phyloP scores from a whole-genome alignment of 1,284 basidiomycete genomes.

The Pholiota adiposa region DNA sequence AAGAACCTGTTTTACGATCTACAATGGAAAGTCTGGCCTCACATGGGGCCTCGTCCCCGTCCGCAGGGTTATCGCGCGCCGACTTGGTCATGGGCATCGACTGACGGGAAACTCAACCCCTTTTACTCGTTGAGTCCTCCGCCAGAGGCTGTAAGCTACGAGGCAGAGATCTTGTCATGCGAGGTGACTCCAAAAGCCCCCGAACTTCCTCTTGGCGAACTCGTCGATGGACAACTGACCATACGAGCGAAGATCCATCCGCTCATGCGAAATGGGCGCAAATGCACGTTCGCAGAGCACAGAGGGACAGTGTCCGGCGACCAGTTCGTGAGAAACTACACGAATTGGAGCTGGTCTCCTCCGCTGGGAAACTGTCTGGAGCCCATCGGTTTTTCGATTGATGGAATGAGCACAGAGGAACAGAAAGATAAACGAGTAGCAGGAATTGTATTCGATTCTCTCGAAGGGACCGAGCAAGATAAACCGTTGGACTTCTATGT shows the following conservation, averaged over 20 bases:
- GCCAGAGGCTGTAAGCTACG: conserved; percentile 4
- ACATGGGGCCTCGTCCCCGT: conserved; percentile 6
- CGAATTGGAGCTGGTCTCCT: conserved; percentile 4
- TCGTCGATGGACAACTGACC: not conserved
- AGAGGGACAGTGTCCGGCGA: not conserved
- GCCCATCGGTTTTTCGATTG: not conserved
- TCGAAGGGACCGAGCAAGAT: conserved; percentile 4
- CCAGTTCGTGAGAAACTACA: not conserved
- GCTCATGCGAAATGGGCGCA: conserved; percentile 3
- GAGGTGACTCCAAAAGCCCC: conserved; percentile 1
- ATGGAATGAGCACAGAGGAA: not conserved
- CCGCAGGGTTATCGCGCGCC: not conserved
- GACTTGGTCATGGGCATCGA: conserved; percentile 14
- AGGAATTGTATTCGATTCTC: conserved; percentile 9
- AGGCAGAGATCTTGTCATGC: conserved; percentile 6
- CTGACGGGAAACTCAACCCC: conserved; percentile 1
- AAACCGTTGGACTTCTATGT: conserved; percentile 6
- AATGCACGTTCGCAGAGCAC: conserved; percentile 4
- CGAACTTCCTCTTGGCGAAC: conserved; percentile 3
- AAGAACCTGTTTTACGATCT: conserved; percentile 3
- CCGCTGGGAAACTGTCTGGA: conserved; percentile 10
- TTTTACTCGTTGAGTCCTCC: not conserved
- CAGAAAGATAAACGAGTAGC: not conserved
- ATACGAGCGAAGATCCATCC: conserved; percentile 6
- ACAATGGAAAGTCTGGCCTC: conserved; percentile 7